Percentiles rank a stretch among this genome's conserved stretches.
Evolutionary conservation across 306 rosid genomes (phyloP).

Genomic region (Luffa aegyptiaca): DNA sequence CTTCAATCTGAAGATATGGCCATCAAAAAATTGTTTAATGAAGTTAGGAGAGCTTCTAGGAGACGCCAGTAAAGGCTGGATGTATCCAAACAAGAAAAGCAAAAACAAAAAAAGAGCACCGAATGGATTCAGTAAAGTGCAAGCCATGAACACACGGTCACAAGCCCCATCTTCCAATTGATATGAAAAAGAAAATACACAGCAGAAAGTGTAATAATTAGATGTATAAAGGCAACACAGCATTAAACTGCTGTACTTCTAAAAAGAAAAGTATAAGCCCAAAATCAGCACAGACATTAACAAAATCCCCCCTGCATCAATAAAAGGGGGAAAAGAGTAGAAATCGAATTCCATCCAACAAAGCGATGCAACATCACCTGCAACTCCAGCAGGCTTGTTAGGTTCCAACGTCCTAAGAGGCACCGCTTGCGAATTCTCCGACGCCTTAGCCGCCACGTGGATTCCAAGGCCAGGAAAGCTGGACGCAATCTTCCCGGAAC

Average conservation of each 20-base stretch:
- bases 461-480: conserved; percentile 1
- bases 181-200: background rate
- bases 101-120: background rate
- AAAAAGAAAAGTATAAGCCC: background rate
- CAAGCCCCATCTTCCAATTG: background rate
- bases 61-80: background rate
- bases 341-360: background rate
- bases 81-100: background rate
- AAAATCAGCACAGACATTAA: background rate
- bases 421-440: background rate
- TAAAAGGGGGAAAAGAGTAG: background rate
- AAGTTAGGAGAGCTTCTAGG: background rate
- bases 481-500: conserved; percentile 2
- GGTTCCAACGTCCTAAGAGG: background rate
- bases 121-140: conserved; percentile 2
- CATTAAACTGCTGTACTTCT: background rate
- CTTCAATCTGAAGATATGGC: background rate
- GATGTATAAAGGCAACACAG: background rate
- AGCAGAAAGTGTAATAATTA: background rate
- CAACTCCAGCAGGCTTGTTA: background rate
- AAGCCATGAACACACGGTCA: background rate
- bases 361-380: background rate
- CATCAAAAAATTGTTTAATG: background rate
- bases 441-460: background rate
- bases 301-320: background rate